These are phyloP conservation scores for Coemansia sp. DNA, from an alignment of 192 early-diverging fungal genomes.

Conservation along the genomic window DNA sequence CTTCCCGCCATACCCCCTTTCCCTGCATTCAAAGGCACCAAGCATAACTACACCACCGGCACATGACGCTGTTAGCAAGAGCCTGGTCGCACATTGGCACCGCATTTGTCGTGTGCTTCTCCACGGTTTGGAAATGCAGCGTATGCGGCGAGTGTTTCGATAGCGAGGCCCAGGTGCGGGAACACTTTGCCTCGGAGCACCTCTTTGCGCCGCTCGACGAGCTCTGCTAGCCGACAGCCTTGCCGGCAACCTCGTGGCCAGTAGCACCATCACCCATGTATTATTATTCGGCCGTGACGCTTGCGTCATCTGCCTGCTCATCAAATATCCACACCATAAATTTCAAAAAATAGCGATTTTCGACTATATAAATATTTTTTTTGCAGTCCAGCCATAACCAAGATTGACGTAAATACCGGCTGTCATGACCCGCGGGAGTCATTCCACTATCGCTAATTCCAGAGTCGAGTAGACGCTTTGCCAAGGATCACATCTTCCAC, in stretches of 20 bases:
- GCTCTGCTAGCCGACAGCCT: constrained; percentile 9
- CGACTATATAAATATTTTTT: neutral
- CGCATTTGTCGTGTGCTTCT: constrained; percentile 7
- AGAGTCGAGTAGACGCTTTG: neutral
- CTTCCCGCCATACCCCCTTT: neutral
- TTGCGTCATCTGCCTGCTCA: too few relatives aligned
- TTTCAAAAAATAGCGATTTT: too few relatives aligned
- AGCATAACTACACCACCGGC: neutral
- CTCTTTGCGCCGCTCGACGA: constrained; percentile 51
- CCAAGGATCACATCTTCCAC: constrained; percentile 67
- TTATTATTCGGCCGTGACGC: too few relatives aligned
- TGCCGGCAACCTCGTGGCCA: neutral
- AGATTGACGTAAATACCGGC: too few relatives aligned
- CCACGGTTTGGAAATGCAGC: constrained; percentile 48
- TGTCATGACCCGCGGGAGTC: too few relatives aligned
- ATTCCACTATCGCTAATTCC: too few relatives aligned
- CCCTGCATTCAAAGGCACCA: constrained; percentile 2
- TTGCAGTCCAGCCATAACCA: too few relatives aligned
- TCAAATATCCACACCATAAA: too few relatives aligned
- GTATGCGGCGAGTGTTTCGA: constrained; percentile 44
- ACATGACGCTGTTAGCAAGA: constrained; percentile 10
- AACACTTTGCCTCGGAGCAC: constrained; percentile 50
- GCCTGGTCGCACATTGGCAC: neutral
- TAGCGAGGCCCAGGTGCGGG: constrained; percentile 37
- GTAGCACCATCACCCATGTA: constrained; percentile 5